Percentiles rank a stretch among this genome's conserved stretches.
Evolutionary conservation across 345 rosid species (phyloP).

Genomic region (Eucalyptus microcorys): DNA sequence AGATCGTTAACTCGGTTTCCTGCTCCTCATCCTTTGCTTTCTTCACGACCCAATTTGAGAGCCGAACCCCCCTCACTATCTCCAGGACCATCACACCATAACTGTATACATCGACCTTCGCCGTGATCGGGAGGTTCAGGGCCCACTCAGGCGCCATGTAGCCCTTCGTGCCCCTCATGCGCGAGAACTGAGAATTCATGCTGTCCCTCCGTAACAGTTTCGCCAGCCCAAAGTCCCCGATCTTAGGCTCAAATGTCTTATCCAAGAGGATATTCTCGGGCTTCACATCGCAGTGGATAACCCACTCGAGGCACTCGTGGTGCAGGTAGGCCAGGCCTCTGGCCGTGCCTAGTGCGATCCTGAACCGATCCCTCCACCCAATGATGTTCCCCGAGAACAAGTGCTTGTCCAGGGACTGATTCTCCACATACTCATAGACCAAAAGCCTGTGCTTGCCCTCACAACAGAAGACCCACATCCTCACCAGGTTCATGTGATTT

Average conservation of each 20-base stretch:
- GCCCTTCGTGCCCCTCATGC: conserved; percentile 22
- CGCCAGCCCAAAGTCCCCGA: conserved; percentile 44
- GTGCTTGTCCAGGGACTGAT: conserved; percentile 36
- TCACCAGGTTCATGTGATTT: conserved; percentile 46
- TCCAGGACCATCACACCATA: conserved; percentile 30
- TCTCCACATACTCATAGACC: conserved; percentile 36
- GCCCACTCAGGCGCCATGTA: conserved; percentile 36
- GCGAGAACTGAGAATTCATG: not conserved
- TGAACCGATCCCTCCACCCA: conserved; percentile 36
- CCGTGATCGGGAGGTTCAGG: conserved; percentile 16
- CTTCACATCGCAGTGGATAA: conserved; percentile 52
- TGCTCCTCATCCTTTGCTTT: not conserved
- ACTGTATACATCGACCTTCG: conserved; percentile 30
- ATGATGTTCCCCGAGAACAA: conserved; percentile 14
- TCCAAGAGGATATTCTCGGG: conserved; percentile 54
- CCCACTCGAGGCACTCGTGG: conserved; percentile 48
- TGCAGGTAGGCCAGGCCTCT: conserved; percentile 49
- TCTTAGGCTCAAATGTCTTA: conserved; percentile 27
- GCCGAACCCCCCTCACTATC: conserved; percentile 21
- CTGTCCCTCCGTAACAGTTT: conserved; percentile 18
- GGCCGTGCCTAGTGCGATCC: conserved; percentile 47
- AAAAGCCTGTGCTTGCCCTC: conserved; percentile 26
- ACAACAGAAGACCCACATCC: conserved; percentile 40
- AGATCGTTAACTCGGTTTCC: conserved; percentile 14
- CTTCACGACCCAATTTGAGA: conserved; percentile 6